Percentiles rank a stretch among this genome's conserved stretches.
Conservation (phyloP, 768 basidiomycete genomes). For the Phaeotremella skinneri region DNA sequence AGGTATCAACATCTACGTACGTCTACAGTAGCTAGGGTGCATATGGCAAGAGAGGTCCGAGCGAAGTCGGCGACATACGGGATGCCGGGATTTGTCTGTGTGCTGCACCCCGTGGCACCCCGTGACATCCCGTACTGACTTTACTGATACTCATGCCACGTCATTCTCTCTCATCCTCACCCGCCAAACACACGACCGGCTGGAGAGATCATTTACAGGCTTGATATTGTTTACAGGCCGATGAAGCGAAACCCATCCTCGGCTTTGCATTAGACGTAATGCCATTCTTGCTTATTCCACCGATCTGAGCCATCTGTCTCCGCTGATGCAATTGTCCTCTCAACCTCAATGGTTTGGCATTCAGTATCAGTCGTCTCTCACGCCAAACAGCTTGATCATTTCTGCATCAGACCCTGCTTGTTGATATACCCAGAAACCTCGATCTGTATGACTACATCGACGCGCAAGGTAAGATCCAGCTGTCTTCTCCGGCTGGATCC, state of each 20-base stretch:
- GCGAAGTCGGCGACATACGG: background rate
- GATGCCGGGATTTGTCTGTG: background rate
- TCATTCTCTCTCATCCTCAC: background rate
- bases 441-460: background rate
- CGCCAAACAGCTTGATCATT: background rate
- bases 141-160: too few relatives aligned
- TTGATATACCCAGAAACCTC: too few relatives aligned
- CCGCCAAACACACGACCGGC: background rate
- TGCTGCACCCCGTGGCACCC: background rate
- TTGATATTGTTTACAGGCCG: background rate
- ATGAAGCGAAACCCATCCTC: background rate
- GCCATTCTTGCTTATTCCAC: background rate
- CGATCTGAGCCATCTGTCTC: background rate
- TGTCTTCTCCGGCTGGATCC: background rate
- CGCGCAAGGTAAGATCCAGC: background rate
- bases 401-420: background rate
- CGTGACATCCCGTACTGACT: background rate
- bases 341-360: background rate
- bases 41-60: background rate
- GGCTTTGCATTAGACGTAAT: background rate
- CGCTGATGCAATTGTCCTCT: background rate
- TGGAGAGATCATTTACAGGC: background rate
- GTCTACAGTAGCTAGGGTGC: background rate
- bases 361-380: background rate
- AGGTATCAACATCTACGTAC: background rate